Base-by-base conservation (phyloP, 768 basidiomycete genomes). In the Pulveroboletus frians region DNA sequence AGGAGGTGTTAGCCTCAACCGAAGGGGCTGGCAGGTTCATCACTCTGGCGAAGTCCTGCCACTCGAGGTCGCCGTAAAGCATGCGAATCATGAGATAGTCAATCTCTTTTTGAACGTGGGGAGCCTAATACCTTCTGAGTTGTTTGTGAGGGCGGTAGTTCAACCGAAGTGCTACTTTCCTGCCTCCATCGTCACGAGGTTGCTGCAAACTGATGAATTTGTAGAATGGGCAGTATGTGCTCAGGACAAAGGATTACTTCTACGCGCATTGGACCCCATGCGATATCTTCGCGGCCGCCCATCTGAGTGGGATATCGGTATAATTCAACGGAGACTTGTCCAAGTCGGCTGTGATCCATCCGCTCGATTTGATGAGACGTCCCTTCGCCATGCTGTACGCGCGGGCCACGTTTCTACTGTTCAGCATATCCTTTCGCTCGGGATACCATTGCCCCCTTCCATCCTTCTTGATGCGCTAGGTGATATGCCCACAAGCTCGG, bases 201-300 rank as follows among this genome's bases (percentile, higher is more conserved):
- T 42, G 27, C 3, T 42, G 26, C 54, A 48, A 27, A 46, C 51
- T 0, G 42, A 46, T 11, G 49, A 53, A 13, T 57, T 57, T 15
- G 39, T 18, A 6, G 55, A 58, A 27, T 58, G 57, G 57, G 41
- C 40, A 1, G 8, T 9, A 4, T 3, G 11, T 5, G 3, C 3
- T 1, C n/a, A 0, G 17, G 18, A 51, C 1, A 14, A 42, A 30
- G 13, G n/a, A 17, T 1, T 17, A 8, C 17, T 47, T 35, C 32
- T 43, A 26, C 9, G 9, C 0, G 29, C 21, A 20, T 13, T 45
- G 0, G 27, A 45, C 2, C 18, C 26, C 27, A 36, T 9, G n/a
- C n/a, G 17, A 36, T 36, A 17, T 36, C 15, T n/a, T 15, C 6
- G 15, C 5, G 34, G 13, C 5, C n/a, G 8, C n/a, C 17, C 3